Conservation (phyloP, 345 rosid genomes). For the Rhodomyrtus tomentosa region DNA sequence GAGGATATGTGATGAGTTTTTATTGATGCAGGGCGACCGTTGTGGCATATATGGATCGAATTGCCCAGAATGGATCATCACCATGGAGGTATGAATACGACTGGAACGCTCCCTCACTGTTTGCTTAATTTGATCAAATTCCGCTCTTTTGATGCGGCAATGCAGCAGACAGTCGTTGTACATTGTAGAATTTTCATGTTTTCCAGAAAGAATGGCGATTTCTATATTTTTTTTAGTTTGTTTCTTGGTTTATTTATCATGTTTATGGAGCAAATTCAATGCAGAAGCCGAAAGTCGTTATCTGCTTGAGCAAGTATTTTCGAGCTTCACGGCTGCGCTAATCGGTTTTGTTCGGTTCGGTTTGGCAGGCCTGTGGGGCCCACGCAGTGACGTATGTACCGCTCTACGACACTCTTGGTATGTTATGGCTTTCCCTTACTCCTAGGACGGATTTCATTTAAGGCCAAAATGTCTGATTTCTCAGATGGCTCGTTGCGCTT, state of each 20-base stretch:
- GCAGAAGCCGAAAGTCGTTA: neutral
- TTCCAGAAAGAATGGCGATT: neutral
- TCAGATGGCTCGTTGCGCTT: neutral
- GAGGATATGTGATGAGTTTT: neutral
- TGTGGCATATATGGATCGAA: constrained; percentile 92
- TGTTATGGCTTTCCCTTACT: neutral
- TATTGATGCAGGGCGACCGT: constrained; percentile 52
- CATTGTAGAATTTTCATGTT: neutral
- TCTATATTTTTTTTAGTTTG: neutral
- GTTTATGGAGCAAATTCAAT: neutral
- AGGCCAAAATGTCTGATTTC: neutral
- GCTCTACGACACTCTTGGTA: constrained; percentile 82
- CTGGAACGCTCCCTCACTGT: neutral
- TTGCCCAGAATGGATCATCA: constrained; percentile 75
- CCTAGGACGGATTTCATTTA: neutral
- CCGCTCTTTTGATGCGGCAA: fast-evolving
- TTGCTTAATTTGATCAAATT: neutral
- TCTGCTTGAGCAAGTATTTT: neutral
- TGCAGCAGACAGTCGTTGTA: neutral
- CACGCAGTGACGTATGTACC: constrained; percentile 78
- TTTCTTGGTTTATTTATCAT: neutral
- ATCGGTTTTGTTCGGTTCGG: neutral
- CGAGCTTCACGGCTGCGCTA: neutral
- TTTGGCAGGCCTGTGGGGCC: constrained; percentile 66
- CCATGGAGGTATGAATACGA: constrained; percentile 56